A percentile compares a stretch with the other conserved stretches of the same genome.
Conservation (phyloP, 2,329 filamentous ascomycete species). For the Ceratocystis variospora region DNA sequence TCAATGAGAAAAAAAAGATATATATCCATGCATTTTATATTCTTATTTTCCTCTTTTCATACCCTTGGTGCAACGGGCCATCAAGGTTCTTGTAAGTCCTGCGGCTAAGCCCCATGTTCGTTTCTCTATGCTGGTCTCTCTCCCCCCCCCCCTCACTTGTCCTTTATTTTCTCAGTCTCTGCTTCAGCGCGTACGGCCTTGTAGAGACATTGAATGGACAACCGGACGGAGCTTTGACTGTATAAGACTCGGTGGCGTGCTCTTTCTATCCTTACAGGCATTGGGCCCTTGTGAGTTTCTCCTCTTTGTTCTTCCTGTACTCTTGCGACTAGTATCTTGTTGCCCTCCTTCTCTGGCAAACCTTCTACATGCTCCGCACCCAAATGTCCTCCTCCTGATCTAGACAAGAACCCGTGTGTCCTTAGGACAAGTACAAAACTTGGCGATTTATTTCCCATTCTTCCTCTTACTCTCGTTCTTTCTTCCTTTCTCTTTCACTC, state of each 20-base stretch:
- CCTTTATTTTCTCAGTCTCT: not conserved
- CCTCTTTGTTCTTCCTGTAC: conserved; percentile 1
- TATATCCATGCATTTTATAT: not conserved
- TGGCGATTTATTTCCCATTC: not conserved
- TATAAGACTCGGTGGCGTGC: not conserved
- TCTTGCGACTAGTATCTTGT: not conserved
- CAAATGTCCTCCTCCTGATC: not conserved
- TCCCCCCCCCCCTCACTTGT: not conserved
- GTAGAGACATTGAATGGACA: not conserved
- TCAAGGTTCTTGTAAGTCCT: conserved; percentile 15
- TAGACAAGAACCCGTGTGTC: conserved; percentile 4
- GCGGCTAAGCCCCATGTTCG: not conserved
- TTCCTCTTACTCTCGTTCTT: not conserved
- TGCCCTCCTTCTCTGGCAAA: not conserved
- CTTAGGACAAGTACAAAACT: not conserved
- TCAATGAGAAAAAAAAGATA: not conserved
- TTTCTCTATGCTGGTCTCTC: not conserved
- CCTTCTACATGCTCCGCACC: not conserved
- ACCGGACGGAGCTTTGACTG: not conserved
- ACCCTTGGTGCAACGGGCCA: conserved; percentile 5
- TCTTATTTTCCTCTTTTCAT: not conserved
- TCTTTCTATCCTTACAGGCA: not conserved
- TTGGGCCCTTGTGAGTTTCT: not conserved
- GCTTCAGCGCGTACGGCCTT: not conserved
- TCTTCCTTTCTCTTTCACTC: not conserved